Evolutionary conservation across 2,329 filamentous ascomycete genomes (phyloP).

Genomic region (Xylaria sp.): DNA sequence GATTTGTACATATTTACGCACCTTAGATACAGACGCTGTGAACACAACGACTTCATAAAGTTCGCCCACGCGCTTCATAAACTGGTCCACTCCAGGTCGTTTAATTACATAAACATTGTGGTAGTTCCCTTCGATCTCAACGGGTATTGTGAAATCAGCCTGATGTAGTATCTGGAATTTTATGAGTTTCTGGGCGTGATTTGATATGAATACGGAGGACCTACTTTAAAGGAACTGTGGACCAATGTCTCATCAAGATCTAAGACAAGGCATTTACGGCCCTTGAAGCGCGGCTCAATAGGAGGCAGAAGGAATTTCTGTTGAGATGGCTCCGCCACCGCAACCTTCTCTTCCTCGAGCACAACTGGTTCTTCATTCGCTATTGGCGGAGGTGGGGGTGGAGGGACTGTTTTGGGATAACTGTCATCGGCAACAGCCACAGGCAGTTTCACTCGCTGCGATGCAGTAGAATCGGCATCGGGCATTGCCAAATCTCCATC

Average conservation of each 20-base stretch:
- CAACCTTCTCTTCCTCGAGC: conserved; percentile 53
- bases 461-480: conserved; percentile 66
- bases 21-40: conserved; percentile 97
- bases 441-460: conserved; percentile 51
- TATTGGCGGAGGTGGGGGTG: conserved; percentile 59
- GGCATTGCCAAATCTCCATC: conserved; percentile 75
- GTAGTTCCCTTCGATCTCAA: conserved; percentile 98
- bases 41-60: conserved; percentile 99
- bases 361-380: conserved; percentile 46
- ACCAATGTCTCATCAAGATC: conserved; percentile 97
- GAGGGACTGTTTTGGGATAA: conserved; percentile 55
- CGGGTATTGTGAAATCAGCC: conserved; percentile 98
- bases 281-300: conserved; percentile 79
- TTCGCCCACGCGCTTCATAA: conserved; percentile 98
- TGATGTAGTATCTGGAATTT: conserved; percentile 88
- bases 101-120: conserved; percentile 99
- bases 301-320: conserved; percentile 84
- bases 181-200: conserved; percentile 11
- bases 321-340: conserved; percentile 58
- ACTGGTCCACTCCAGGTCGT: conserved; percentile 96
- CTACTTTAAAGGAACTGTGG: conserved; percentile 98
- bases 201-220: conserved; percentile 35
- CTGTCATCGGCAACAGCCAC: conserved; percentile 53
- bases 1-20: conserved; percentile 55
- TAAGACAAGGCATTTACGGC: conserved; percentile 92